Conservation (phyloP, 805 yeast species). For the Ogataea wickerhamii region DNA sequence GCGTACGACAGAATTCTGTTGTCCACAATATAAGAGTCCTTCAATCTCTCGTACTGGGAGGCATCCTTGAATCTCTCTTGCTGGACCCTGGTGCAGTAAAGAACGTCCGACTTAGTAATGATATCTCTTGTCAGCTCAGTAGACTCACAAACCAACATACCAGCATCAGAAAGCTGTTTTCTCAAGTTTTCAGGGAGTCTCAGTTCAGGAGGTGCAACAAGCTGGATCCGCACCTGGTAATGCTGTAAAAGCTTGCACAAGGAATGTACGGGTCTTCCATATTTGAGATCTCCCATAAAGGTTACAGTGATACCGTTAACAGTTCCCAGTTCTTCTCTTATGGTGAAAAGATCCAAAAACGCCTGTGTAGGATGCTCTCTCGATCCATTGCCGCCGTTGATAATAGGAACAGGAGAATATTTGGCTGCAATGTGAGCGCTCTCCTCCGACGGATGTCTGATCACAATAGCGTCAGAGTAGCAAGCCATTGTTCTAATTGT, state of each 20-base stretch:
- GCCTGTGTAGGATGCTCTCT: constrained; percentile 99
- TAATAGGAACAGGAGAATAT: constrained; percentile 93
- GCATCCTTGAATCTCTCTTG: constrained; percentile 85
- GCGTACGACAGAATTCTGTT: constrained; percentile 88
- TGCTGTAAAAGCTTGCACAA: constrained; percentile 84
- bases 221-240: constrained; percentile 89
- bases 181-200: constrained; percentile 74
- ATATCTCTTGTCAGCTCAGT: constrained; percentile 78
- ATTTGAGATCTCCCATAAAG: constrained; percentile 97
- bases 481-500: constrained; percentile 93
- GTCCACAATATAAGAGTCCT: constrained; percentile 89
- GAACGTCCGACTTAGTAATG: constrained; percentile 85
- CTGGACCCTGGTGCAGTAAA: constrained; percentile 97
- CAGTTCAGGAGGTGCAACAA: constrained; percentile 87
- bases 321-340: constrained; percentile 97
- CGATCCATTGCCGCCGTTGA: constrained; percentile 97
- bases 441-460: constrained; percentile 93
- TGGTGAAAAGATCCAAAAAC: constrained; percentile 92
- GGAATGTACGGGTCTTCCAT: constrained; percentile 98
- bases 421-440: constrained; percentile 93
- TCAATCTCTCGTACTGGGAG: constrained; percentile 79
- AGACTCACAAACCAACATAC: constrained; percentile 71
- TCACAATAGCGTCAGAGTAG: constrained; percentile 93
- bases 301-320: constrained; percentile 97
- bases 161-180: constrained; percentile 59